These are phyloP conservation scores for Aspergillus aculeatinus DNA, from an alignment of 2,329 filamentous ascomycete genomes.

Conservation along the genomic window DNA sequence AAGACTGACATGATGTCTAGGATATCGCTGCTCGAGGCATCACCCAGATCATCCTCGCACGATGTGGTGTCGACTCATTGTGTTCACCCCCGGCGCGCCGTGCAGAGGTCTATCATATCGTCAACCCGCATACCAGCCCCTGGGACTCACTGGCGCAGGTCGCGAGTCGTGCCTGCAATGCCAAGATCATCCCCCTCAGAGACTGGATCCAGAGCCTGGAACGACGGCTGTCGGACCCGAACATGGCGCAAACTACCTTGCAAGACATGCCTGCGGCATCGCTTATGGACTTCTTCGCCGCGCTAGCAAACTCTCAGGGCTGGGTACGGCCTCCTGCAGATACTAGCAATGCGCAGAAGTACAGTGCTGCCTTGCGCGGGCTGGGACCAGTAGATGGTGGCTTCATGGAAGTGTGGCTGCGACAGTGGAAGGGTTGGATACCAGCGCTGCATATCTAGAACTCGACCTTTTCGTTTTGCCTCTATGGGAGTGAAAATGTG, in stretches of 20 bases:
- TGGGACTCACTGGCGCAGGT: background rate
- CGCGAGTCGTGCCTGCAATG: background rate
- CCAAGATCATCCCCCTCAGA: background rate
- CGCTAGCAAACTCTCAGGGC: background rate
- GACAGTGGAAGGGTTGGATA: background rate
- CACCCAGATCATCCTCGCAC: background rate
- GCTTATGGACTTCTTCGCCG: background rate
- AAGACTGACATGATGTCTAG: background rate
- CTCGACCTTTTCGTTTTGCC: no score
- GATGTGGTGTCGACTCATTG: no score
- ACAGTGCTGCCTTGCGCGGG: background rate
- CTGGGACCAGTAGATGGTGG: background rate
- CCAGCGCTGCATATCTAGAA: no score
- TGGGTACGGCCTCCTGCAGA: background rate
- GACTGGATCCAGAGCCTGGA: background rate
- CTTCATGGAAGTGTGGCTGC: background rate
- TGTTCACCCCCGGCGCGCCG: no score
- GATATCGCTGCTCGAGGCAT: constrained; percentile 2
- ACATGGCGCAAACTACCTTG: background rate
- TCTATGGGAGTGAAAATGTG: no score
- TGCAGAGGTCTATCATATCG: constrained; percentile 1
- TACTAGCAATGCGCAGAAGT: background rate
- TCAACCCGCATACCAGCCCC: background rate
- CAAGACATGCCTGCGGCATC: background rate
- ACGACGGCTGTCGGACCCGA: background rate